Base-by-base conservation (phyloP, 768 basidiomycete genomes). In the Polyporus arcularius region DNA sequence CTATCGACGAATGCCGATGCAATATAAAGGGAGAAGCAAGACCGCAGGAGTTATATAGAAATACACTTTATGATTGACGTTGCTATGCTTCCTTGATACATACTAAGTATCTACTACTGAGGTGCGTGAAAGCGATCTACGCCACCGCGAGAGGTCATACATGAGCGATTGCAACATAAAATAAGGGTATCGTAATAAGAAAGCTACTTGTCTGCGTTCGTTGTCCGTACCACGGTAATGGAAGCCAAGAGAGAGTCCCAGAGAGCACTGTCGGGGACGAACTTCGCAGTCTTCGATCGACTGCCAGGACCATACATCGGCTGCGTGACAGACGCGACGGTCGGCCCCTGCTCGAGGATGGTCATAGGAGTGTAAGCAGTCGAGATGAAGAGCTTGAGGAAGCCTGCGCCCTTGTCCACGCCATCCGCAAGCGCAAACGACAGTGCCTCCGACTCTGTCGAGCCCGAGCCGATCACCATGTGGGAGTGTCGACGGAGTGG, bases 321-420 rank as follows among this genome's bases (percentile, higher is more conserved):
- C 15, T 26, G 58, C 30, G 31, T 49, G 46, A 54, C 51, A 7
- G 65, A 38, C 1, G 58, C 28, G 10, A 60, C 14, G 4, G 61
- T 50, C 28, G 71, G 61, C 30, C 70, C 76, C 64, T 85, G 82
- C 67, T 85, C 83, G 53, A 85, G 74, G 35, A 80, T 71, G 32
- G 74, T 74, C 73, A 86, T 74, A 7, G 80, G 74, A 9, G 80
- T 78, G 50, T 80, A 83, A 4, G 70, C 73, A 3, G 83, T 81
- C 11, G 82, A 83, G 4, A 86, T 76, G 66, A 86, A 85, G 6
- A 86, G 67, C 61, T 87, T 87, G 61, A 87, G 68, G 68, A 84
- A 85, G 10, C 81, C 82, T 0, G 77, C 78, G 35, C 81, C 78
- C 38, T 74, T 71, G 39, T 75, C 68, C 28, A 72, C 71, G 38